Base-by-base conservation (phyloP, 805 yeast genomes). In the Sugiyamaella lignohabitans region DNA sequence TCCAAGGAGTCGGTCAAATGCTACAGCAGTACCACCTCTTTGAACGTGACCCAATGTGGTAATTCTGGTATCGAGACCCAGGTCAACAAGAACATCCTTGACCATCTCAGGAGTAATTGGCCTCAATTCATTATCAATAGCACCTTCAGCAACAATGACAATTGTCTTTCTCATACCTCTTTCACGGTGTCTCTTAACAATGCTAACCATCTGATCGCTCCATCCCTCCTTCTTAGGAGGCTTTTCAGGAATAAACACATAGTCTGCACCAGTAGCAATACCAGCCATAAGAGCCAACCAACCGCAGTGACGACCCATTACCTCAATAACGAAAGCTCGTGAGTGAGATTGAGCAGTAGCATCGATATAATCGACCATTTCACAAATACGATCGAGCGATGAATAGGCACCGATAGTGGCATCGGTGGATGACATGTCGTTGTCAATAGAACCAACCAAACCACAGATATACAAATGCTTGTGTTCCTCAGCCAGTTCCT, bases 221-320 rank as follows among this genome's bases (percentile, higher is more conserved):
- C 98, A 93, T 29, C 74, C 73, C 29, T 73, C 73, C 17, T 82
- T 72, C 46, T 73, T 69, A 5, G 95, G 86, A 3, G 98, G 97
- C 67, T 82, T 80, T 70, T 93, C 98, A 29, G 98, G 98, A 54
- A 93, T 84, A 59, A 93, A 82, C 49, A 88, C 84, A 64, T 80
- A 88, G 69, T 93, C 98, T 2, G 98, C 98, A 59, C 93, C 85
- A 23, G 97, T 87, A 38, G 98, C 88, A 52, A 91, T 82, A 61
- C 98, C 98, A 3, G 98, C 94, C 93, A 88, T 89, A 57, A 93
- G 72, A 1, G 94, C 98, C 58, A 93, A 76, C 98, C 98, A 93
- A 53, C 98, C 98, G 74, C 98, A 93, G 66, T 93, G 97, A 63
- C 98, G 80, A 52, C 98, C 98, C 98, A 93, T 93, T 36, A 93